Base-by-base conservation (phyloP, 2,329 filamentous ascomycete species). In the Intubia oerlemansii region DNA sequence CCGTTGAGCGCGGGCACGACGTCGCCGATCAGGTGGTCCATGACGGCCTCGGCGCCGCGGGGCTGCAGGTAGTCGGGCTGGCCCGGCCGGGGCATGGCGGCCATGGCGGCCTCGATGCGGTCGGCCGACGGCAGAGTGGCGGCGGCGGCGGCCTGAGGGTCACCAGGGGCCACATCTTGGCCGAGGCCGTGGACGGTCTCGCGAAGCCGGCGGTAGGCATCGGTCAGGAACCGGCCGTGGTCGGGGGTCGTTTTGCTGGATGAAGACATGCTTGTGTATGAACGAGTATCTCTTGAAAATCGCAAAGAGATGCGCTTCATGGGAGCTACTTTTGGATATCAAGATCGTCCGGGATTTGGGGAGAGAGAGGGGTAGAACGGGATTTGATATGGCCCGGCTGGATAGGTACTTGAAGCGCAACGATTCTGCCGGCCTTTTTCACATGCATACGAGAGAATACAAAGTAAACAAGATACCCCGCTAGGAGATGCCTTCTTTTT, bases 1-100 rank as follows among this genome's bases (percentile, higher is more conserved):
- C 58, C 62, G 40, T 73, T 81, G 34, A 88, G 60, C 1, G 62
- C 75, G 2, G 63, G 62, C 23, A 62, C 49, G 32, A 67, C 50
- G 33, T 53, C 47, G 7, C 39, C 18, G 8, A 53, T 39, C 20
- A 67, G 52, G 43, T 68, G 62, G 10, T 42, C 27, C 11, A 56
- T 36, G 5, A 53, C 48, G 6, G 42, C 42, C 2, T 41, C 33
- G 32, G 33, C 42, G 28, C 43, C 52, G 4, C 43, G 32, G 8
- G 39, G 34, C 17, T 37, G 24, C 17, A 57, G 49, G 32, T 52
- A 53, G 8, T 30, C 35, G 1, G 41, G 32, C 12, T 41, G 40
- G 8, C 28, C 32, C 3, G 44, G 38, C 17, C 36, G 34, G 1
- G 54, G 53, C 16, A 64, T 52, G 8, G 53, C 47, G 5, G 49